Conservation (phyloP, 495 filamentous ascomycete genomes). For the Annulohypoxylon bovei region DNA sequence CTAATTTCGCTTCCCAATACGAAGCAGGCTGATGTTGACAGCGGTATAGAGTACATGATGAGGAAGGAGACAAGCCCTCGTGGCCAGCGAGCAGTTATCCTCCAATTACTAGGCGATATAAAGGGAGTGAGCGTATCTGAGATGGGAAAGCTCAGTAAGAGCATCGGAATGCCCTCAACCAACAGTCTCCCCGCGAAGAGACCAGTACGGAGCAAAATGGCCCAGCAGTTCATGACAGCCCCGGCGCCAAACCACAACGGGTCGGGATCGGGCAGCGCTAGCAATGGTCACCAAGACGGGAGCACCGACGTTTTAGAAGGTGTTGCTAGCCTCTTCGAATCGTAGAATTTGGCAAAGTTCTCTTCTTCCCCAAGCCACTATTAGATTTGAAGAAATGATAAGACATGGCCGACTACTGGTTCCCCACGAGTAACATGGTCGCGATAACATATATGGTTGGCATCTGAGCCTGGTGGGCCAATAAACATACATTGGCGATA, state of each 20-base stretch:
- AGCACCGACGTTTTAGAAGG: slow-evolving; percentile 44
- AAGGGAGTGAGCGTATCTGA: slow-evolving; percentile 92
- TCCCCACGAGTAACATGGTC: background rate
- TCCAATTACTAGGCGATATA: slow-evolving; percentile 87
- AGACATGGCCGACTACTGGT: background rate
- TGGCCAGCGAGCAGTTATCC: slow-evolving; percentile 80
- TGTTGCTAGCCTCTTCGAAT: slow-evolving; percentile 45
- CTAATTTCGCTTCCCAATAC: slow-evolving; percentile 64
- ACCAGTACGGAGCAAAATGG: slow-evolving; percentile 62
- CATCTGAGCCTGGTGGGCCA: background rate
- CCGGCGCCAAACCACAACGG: slow-evolving; percentile 22
- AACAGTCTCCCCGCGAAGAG: slow-evolving; percentile 43
- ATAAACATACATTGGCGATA: background rate
- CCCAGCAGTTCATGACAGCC: slow-evolving; percentile 64
- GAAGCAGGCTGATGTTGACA: slow-evolving; percentile 67
- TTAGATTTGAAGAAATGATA: background rate
- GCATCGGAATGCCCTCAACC: slow-evolving; percentile 36
- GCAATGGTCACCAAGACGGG: slow-evolving; percentile 24
- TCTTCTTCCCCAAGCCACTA: background rate
- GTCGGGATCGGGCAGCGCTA: background rate
- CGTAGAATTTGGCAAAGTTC: slow-evolving; percentile 16
- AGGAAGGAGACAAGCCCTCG: slow-evolving; percentile 64
- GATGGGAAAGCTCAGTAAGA: slow-evolving; percentile 79
- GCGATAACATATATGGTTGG: background rate
- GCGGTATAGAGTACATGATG: slow-evolving; percentile 65